Percentiles rank a stretch among this genome's conserved stretches.
Conservation (phyloP, 371 early-diverging fungal species). For the Sporodiniella umbellata region DNA sequence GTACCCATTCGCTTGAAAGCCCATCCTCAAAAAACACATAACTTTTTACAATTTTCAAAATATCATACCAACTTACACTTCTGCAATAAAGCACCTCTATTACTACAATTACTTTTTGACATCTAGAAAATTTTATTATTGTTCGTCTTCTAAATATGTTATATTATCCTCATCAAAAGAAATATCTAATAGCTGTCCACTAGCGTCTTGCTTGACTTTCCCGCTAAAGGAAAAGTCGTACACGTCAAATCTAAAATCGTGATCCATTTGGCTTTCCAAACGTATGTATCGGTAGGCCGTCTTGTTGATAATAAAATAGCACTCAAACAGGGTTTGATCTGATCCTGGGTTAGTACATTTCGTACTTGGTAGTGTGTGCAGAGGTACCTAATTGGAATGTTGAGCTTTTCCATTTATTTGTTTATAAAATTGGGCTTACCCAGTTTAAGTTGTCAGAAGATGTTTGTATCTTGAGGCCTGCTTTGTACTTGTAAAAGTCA, state of each 20-base stretch:
- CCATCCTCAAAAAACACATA: not conserved
- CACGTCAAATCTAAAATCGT: slow-evolving; percentile 33
- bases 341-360: slow-evolving; percentile 12
- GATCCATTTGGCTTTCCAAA: slow-evolving; percentile 31
- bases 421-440: slow-evolving; percentile 22
- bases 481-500: slow-evolving; percentile 35
- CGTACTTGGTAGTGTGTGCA: slow-evolving; percentile 16
- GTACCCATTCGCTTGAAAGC: not conserved
- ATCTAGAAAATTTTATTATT: not conserved
- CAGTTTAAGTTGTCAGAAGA: slow-evolving; percentile 44
- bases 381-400: slow-evolving; percentile 15
- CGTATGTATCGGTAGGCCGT: slow-evolving; percentile 51
- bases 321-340: slow-evolving; percentile 23
- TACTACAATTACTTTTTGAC: too few relatives aligned
- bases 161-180: slow-evolving; percentile 24
- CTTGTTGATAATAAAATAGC: slow-evolving; percentile 34
- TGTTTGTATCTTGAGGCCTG: slow-evolving; percentile 26
- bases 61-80: not conserved
- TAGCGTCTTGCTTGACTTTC: slow-evolving; percentile 30
- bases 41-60: not conserved
- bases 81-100: slow-evolving; percentile 1
- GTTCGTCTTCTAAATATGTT: slow-evolving; percentile 24
- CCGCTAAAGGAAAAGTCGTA: slow-evolving; percentile 48
- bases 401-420: not conserved
- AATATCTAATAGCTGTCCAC: slow-evolving; percentile 37